Evolutionary conservation across 2,329 filamentous ascomycete genomes (phyloP).

Genomic region (Hypomyces rosellus): DNA sequence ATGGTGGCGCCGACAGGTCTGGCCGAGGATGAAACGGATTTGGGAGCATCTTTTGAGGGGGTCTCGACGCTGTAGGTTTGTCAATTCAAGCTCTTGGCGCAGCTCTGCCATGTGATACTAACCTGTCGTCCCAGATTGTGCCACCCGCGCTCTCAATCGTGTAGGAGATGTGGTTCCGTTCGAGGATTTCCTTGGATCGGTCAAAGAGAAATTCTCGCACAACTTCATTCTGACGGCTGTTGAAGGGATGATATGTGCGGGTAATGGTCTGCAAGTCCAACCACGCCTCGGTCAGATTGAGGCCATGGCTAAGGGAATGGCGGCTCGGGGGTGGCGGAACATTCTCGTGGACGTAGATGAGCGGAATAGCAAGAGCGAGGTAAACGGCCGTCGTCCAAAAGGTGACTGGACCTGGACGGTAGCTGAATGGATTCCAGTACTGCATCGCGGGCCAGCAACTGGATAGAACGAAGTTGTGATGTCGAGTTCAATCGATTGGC

Average conservation of each 20-base stretch:
- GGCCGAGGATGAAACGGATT: neutral
- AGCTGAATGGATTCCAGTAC: conserved; percentile 57
- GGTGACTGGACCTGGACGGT: conserved; percentile 74
- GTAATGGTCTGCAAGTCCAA: conserved; percentile 71
- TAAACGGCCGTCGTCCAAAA: conserved; percentile 73
- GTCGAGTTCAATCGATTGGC: neutral
- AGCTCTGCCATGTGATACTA: neutral
- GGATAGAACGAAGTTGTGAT: neutral
- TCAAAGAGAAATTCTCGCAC: conserved; percentile 70
- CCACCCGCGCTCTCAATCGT: conserved; percentile 33
- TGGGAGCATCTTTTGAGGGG: neutral
- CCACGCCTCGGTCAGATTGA: conserved; percentile 85
- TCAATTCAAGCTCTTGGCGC: too few relatives aligned
- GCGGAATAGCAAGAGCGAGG: conserved; percentile 65
- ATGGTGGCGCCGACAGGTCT: conserved; percentile 46
- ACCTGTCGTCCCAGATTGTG: conserved; percentile 22
- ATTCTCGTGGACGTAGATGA: conserved; percentile 68
- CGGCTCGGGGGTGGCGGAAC: conserved; percentile 60
- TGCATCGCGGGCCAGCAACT: conserved; percentile 19
- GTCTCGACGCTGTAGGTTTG: neutral
- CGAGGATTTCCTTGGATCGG: conserved; percentile 64
- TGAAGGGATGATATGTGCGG: conserved; percentile 77
- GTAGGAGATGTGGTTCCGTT: conserved; percentile 50
- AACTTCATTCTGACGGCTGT: conserved; percentile 74
- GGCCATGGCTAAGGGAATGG: conserved; percentile 44